These are phyloP conservation scores for Perkinsus chesapeaki DNA, from an alignment of 169 alveolate species.

Conservation along the genomic window DNA sequence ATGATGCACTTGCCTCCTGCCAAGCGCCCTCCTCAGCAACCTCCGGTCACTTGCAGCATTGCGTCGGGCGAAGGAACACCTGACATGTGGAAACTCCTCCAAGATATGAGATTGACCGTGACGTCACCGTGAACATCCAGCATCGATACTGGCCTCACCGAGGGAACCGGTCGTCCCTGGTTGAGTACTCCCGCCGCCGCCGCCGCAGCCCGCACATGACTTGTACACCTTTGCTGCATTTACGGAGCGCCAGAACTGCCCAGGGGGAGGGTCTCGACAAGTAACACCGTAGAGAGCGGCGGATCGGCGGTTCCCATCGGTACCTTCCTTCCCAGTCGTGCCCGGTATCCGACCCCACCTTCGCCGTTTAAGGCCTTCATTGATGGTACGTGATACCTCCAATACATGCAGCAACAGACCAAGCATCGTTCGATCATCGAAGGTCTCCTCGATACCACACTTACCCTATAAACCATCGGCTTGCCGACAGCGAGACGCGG, in stretches of 20 bases:
- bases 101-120: background rate
- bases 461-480: no score
- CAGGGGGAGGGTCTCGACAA: background rate
- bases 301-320: background rate
- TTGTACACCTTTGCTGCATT: background rate
- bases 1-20: background rate
- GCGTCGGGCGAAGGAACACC: background rate
- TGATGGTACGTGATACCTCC: background rate
- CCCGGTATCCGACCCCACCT: background rate
- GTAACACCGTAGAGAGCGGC: background rate
- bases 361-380: background rate
- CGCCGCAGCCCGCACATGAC: background rate
- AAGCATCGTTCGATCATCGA: background rate
- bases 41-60: background rate
- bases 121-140: background rate
- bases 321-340: background rate
- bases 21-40: background rate
- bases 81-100: background rate
- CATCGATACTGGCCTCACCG: background rate
- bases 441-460: background rate
- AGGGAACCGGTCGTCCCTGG: background rate
- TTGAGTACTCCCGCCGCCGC: background rate
- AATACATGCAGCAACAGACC: background rate
- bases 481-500: no score
- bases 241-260: background rate